Conservation (phyloP, 768 basidiomycete species). For the Mycena polygramma region DNA sequence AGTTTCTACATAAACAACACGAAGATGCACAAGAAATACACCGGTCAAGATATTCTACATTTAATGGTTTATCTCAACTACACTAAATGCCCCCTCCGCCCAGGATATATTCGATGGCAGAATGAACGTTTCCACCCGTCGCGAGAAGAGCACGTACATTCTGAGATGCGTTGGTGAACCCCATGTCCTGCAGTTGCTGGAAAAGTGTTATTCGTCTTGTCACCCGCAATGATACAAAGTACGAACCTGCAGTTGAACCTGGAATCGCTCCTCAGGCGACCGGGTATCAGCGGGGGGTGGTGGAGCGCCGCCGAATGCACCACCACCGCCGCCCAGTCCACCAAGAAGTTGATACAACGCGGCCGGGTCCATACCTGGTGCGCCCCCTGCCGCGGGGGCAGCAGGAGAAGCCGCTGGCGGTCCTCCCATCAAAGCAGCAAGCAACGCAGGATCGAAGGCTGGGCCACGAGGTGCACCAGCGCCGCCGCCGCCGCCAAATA, state of each 20-base stretch:
- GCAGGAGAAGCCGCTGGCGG: slow-evolving; percentile 27
- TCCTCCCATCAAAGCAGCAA: slow-evolving; percentile 35
- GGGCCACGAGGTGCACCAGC: slow-evolving; percentile 20
- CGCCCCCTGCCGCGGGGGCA: slow-evolving; percentile 39
- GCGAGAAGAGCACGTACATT: slow-evolving; percentile 92
- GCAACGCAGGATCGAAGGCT: slow-evolving; percentile 28
- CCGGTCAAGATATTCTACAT: slow-evolving; percentile 36
- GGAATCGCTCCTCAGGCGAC: slow-evolving; percentile 93
- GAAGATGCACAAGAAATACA: not conserved
- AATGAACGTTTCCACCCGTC: slow-evolving; percentile 93
- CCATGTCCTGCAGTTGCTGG: slow-evolving; percentile 96
- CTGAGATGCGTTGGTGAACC: slow-evolving; percentile 89
- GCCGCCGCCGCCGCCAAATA: slow-evolving; percentile 40
- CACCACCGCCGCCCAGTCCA: slow-evolving; percentile 44
- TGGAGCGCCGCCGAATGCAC: slow-evolving; percentile 36
- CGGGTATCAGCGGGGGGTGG: slow-evolving; percentile 74
- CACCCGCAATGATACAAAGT: slow-evolving; percentile 6
- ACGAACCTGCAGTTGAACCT: slow-evolving; percentile 83
- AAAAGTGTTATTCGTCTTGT: not conserved
- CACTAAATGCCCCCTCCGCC: slow-evolving; percentile 76
- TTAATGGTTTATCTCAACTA: not conserved
- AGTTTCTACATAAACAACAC: too few species aligned
- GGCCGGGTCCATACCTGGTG: slow-evolving; percentile 53
- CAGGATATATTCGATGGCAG: slow-evolving; percentile 94
- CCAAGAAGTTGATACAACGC: slow-evolving; percentile 61